Percentiles rank a stretch among this genome's conserved stretches.
Conservation (phyloP, 164 flowering plant species). For the Nelumbo lutea region DNA sequence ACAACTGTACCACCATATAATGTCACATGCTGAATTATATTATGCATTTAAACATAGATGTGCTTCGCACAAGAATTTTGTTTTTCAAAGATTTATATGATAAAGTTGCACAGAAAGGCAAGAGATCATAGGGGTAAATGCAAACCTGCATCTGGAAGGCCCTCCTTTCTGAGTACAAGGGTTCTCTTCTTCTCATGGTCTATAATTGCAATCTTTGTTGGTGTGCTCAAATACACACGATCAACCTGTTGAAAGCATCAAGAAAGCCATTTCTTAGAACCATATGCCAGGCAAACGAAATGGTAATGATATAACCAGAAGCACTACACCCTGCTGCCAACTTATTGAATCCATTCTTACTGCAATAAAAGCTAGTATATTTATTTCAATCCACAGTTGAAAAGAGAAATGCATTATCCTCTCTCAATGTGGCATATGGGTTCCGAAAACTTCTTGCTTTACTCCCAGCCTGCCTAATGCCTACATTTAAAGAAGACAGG, state of each 20-base stretch:
- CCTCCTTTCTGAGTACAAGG: conserved; percentile 63
- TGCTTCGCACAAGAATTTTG: background rate
- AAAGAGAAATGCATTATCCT: too few species aligned
- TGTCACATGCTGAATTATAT: too few species aligned
- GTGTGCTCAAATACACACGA: conserved; percentile 67
- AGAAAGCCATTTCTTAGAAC: background rate
- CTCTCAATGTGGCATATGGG: too few species aligned
- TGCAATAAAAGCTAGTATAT: too few species aligned
- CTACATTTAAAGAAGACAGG: background rate
- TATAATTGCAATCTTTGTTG: conserved; percentile 78
- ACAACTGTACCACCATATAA: conserved; percentile 44
- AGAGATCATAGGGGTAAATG: background rate
- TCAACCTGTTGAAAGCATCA: conserved; percentile 38
- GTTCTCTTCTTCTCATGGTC: conserved; percentile 94
- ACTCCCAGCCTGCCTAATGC: background rate
- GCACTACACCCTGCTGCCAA: too few species aligned
- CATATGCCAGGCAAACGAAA: background rate
- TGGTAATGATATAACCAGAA: too few species aligned
- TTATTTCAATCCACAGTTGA: too few species aligned
- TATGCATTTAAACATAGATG: too few species aligned
- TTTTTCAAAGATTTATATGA: background rate
- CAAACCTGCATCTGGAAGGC: conserved; percentile 79
- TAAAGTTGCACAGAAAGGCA: background rate
- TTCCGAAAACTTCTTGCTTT: background rate
- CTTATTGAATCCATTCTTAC: too few species aligned